Conservation (phyloP, 1,139 yeast genomes). For the Saccharomyces hybrid region DNA sequence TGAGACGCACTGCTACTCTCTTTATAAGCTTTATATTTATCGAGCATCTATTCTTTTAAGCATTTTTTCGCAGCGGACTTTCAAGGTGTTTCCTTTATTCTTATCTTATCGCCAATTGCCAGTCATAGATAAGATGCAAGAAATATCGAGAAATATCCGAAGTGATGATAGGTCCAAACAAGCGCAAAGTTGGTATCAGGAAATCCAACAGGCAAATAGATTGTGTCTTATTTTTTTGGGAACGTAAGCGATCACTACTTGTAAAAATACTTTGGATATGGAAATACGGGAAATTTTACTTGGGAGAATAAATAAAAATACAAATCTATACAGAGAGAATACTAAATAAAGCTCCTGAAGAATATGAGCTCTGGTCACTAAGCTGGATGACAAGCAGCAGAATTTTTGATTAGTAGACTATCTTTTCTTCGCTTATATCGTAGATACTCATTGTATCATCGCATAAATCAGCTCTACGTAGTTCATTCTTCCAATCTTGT, state of each 20-base stretch:
- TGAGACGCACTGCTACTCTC: background rate
- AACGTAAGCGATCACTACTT: background rate
- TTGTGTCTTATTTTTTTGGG: background rate
- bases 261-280: background rate
- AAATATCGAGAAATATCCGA: background rate
- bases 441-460: slow-evolving; percentile 19
- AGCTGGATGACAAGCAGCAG: background rate
- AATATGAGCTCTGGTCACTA: background rate
- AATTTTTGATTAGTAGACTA: slow-evolving; percentile 15
- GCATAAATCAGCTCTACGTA: slow-evolving; percentile 14
- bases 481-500: slow-evolving; percentile 29
- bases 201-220: background rate
- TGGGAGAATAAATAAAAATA: background rate
- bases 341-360: background rate
- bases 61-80: background rate
- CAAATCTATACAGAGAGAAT: background rate
- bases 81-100: background rate
- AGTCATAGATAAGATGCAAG: background rate
- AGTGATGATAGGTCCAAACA: background rate
- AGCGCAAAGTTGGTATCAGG: background rate
- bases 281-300: background rate
- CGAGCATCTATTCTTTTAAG: background rate
- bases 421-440: slow-evolving; percentile 16
- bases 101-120: background rate
- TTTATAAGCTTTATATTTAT: background rate